Conservation (phyloP, 768 basidiomycete species). For the Leccinellum albellum region DNA sequence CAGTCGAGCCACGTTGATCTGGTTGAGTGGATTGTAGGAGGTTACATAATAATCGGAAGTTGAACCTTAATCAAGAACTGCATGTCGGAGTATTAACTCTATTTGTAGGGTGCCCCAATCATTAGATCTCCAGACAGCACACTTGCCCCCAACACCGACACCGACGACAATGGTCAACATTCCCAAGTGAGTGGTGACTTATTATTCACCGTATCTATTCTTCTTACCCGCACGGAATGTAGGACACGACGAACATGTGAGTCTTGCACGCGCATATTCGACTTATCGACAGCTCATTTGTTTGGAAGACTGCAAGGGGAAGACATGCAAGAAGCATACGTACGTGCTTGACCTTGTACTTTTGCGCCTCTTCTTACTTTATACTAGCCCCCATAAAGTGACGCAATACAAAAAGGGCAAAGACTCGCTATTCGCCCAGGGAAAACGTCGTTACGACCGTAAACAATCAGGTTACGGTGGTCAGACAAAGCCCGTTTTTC, state of each 20-base stretch:
- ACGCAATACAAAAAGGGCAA: conserved; percentile 99
- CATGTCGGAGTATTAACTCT: conserved; percentile 23
- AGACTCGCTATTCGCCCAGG: conserved; percentile 95
- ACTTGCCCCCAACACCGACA: conserved; percentile 22
- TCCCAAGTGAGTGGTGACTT: conserved; percentile 66
- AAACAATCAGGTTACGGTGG: conserved; percentile 99
- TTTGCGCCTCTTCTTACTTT: neutral
- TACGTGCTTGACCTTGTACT: conserved; percentile 40
- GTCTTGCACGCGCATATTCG: conserved; percentile 24
- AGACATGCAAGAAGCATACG: conserved; percentile 97
- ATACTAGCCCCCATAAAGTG: conserved; percentile 91
- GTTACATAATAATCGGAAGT: too few relatives aligned
- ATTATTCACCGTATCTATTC: conserved; percentile 8
- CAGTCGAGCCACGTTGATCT: too few relatives aligned
- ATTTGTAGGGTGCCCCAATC: conserved; percentile 17
- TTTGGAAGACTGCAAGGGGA: conserved; percentile 85
- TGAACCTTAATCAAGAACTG: neutral
- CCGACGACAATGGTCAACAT: conserved; percentile 80
- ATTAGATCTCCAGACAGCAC: conserved; percentile 10
- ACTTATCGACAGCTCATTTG: conserved; percentile 1
- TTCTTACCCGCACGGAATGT: conserved; percentile 3
- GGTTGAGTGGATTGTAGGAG: too few relatives aligned
- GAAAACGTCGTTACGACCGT: conserved; percentile 99
- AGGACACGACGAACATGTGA: conserved; percentile 97
- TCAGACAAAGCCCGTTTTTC: conserved; percentile 99